Evolutionary conservation across 208 protist genomes (phyloP), one percentile per base, ranked within the genome.

Genomic region (Zelonia costaricensis): DNA sequence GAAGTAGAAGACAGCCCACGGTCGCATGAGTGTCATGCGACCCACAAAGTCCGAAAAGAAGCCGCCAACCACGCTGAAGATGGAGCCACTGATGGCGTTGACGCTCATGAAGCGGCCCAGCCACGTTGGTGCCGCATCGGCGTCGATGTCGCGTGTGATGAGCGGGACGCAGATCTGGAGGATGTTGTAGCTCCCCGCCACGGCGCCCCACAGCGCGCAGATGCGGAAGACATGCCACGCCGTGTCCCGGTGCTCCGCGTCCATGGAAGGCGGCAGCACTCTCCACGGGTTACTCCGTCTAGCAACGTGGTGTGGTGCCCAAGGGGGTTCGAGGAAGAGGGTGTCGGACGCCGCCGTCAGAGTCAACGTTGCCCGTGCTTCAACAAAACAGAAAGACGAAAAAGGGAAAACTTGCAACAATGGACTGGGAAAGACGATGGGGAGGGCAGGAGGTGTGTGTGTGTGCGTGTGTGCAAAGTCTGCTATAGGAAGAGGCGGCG

Each of bases 101-200:
- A 62, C 80, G 36, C 66, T 66, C 30, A 75, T 77, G 47, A 83
- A 80, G 27, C 71, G 31, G 20, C 76, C 76, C 20, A 82, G 76
- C 61, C 70, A 83, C 42, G 52, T 57, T 1, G 80, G 67, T 0
- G 76, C 63, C 7, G 18, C 49, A 33, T 53, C 18, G 7, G 46
- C 27, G 45, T 64, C 67, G 48, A 80, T 75, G 53, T 86, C 80
- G 18, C 72, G 71, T 16, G 78, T 67, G 27, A 86, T 64, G 9
- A 77, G 66, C 0, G 79, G 74, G 13, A 68, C 36, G 51, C 62
- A 68, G 0, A 46, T 53, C 18, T 68, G 51, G 15, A 57, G 13
- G 28, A 54, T 59, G 1, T 60, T 68, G 43, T 52, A 68, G 51
- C 31, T 46, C 7, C 51, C 42, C 7, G 46, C 47, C 10, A 56